Base-by-base conservation (phyloP, 306 rosid genomes). In the Alnus rubra region DNA sequence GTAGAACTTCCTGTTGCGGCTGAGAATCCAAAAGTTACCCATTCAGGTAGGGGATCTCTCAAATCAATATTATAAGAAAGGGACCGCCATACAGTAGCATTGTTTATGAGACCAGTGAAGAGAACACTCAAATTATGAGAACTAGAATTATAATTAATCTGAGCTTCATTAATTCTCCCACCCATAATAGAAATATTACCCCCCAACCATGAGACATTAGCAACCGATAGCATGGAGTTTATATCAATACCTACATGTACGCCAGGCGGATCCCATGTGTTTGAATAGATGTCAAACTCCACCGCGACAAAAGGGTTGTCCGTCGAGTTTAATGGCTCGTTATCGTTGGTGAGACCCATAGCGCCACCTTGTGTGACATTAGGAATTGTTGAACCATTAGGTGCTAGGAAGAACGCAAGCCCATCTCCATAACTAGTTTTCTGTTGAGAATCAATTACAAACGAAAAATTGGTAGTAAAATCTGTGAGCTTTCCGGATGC, bases 321-420 rank as follows among this genome's bases (percentile, higher is more conserved):
- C 5, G 30, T n/a, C 28, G 7, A n/a, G 11, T 50, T 67, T 19
- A 47, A 0, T 0, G 45, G 19, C 16, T 50, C 69, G 3, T 82
- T 15, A 1, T 60, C 82, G 74, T 52, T 74, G 54, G 78, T 75
- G 33, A 90, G 86, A 31, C 90, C 90, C 58, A 90, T 74, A 18
- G 87, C 87, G 30, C 86, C 83, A 4, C 93, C 91, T 79, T 58
- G 39, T 2, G 19, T 13, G 5, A 77, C 16, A 3, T 39, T 1
- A 4, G 65, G 84, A 81, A 64, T 79, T 81, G 0, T 69, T 7
- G 82, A 71, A 54, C 51, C 78, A 0, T 1, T 11, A 15, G 86
- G 88, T 16, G 90, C 84, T 55, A 91, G 52, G 77, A 89, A 89
- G 74, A 91, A 91, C 10, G 88, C 75, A 55, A 87, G 56, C 8